Evolutionary conservation across 768 basidiomycete species (phyloP), one percentile per base, ranked within the genome.

Genomic region (Calocybe cyanea): DNA sequence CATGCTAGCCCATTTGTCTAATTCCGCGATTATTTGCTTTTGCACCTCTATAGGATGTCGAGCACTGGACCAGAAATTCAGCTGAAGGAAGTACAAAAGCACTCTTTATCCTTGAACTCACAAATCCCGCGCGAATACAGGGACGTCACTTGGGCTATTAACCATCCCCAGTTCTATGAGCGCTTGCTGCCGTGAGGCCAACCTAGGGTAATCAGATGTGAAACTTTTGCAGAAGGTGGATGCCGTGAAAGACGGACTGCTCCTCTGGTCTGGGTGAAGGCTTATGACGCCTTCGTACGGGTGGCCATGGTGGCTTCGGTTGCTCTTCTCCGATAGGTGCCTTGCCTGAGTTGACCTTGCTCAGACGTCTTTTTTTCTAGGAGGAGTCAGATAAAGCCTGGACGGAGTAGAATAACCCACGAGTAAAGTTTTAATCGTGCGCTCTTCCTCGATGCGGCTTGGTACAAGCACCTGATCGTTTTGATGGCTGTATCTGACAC

Each of bases 381-480:
- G 15, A 15, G 30, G 31, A 35, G 11, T 46, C 24, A 45, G 24
- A 11, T 13, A 31, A 31, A 5, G 41, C 38, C 34, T 20, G 37
- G 23, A 30, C 36, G 36, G 32, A 7, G 25, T 20, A 31, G 38
- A 28, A 17, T 7, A 39, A 52, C 61, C 9, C 48, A 81, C 83
- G 63, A 75, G 63, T 21, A 82, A 61, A 13, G 75, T 74, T 17
- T 70, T 73, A 48, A 72, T 75, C 2, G 80, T 73, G 35, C 80
- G 73, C 53, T 81, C 76, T 42, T 80, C 79, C 55, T 87, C 86
- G 20, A 90, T 80, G 7, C 71, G 72, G 57, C 80, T 91, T 3
- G 83, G 77, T 7, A 72, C 69, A 11, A 92, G 68, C 11, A 91
- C 68, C 15, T 83, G 76, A 43, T 87, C 83, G 50, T 92, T 91